Evolutionary conservation across 495 filamentous ascomycete species (phyloP).

Genomic region (Penicillium bovifimosum): DNA sequence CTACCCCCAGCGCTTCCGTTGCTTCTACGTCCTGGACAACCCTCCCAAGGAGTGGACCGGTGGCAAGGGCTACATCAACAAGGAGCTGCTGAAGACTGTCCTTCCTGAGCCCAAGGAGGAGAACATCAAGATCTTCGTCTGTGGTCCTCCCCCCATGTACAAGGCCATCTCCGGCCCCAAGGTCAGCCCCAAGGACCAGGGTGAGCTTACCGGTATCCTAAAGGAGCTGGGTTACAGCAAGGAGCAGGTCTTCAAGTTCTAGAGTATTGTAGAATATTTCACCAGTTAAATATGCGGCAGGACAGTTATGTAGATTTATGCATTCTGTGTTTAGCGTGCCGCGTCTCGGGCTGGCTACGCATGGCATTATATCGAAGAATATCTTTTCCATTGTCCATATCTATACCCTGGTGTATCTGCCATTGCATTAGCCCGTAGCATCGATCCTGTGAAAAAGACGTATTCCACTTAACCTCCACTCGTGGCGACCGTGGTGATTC

Average conservation of each 20-base stretch:
- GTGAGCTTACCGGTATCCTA: slow-evolving; percentile 76
- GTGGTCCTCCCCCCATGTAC: slow-evolving; percentile 88
- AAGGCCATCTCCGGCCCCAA: slow-evolving; percentile 86
- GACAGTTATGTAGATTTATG: slow-evolving; percentile 16
- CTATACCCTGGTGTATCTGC: neutral
- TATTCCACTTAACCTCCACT: no score
- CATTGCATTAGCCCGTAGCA: no score
- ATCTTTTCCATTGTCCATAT: neutral
- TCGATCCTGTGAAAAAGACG: no score
- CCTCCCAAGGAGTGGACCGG: slow-evolving; percentile 76
- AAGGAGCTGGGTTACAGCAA: slow-evolving; percentile 86
- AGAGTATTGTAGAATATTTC: slow-evolving; percentile 31
- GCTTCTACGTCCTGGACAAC: slow-evolving; percentile 84
- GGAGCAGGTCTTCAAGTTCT: slow-evolving; percentile 99
- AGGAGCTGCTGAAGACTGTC: slow-evolving; percentile 88
- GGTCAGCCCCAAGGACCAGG: slow-evolving; percentile 85
- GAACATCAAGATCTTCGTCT: slow-evolving; percentile 90
- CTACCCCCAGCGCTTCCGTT: slow-evolving; percentile 87
- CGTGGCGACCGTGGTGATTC: no score
- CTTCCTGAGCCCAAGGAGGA: slow-evolving; percentile 82
- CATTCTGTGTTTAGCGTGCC: slow-evolving; percentile 13
- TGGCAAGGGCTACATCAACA: slow-evolving; percentile 70
- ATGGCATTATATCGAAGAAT: neutral
- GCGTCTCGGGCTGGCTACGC: neutral
- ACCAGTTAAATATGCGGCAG: neutral